Evolutionary conservation across 306 rosid genomes (phyloP).

Genomic region (apple (Malus domestica)): ASM211411v1 NC_041805.1:28276001-28276500

Average conservation of each 20-base stretch:
- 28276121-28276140: background rate
- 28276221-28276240: background rate
- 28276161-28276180: background rate
- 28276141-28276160: too few relatives aligned
- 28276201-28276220: conserved; percentile 1
- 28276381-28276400: conserved; percentile 89
- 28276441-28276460: background rate
- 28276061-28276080: conserved; percentile 85
- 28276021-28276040: conserved; percentile 56
- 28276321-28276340: conserved; percentile 66
- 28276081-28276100: conserved; percentile 56
- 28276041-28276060: conserved; percentile 83
- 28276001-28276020: conserved; percentile 87
- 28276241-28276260: background rate
- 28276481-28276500: too few relatives aligned
- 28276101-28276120: background rate
- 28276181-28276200: background rate
- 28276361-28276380: conserved; percentile 84
- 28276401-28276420: conserved; percentile 41
- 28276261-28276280: background rate
- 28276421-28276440: background rate
- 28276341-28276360: conserved; percentile 70
- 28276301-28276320: conserved; percentile 77
- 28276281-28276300: conserved; percentile 21
- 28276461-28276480: background rate